Conservation (phyloP, 2,329 filamentous ascomycete genomes). For the Colletotrichum acutatum region DNA sequence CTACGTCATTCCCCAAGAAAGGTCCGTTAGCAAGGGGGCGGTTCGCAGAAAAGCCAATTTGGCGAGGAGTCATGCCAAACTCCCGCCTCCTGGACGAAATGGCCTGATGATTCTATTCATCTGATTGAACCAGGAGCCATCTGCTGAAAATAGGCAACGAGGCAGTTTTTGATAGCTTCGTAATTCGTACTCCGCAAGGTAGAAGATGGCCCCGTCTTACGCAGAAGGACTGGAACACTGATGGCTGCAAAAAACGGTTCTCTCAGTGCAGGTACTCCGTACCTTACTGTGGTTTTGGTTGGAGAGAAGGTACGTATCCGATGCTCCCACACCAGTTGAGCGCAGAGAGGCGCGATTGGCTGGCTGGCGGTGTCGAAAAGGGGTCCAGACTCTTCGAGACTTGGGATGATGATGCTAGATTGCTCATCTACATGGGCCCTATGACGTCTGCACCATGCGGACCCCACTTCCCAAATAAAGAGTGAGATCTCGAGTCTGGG, state of each 20-base stretch:
- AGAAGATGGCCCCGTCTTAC: too few species aligned
- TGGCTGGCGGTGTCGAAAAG: slow-evolving; percentile 2
- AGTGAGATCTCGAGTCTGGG: not conserved
- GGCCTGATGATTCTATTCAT: not conserved
- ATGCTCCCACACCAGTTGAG: slow-evolving; percentile 13
- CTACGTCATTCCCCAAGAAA: slow-evolving; percentile 31
- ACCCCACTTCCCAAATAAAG: slow-evolving; percentile 15
- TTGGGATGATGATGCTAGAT: slow-evolving; percentile 34
- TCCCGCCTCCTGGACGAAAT: not conserved
- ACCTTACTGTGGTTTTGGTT: too few species aligned
- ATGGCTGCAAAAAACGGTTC: not conserved
- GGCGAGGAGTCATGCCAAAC: not conserved
- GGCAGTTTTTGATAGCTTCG: not conserved
- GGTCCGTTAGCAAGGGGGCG: slow-evolving; percentile 12
- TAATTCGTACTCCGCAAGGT: too few species aligned
- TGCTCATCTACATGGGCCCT: slow-evolving; percentile 22
- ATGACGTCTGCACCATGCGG: slow-evolving; percentile 31
- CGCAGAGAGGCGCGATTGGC: slow-evolving; percentile 18
- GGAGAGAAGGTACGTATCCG: not conserved
- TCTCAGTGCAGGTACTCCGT: not conserved
- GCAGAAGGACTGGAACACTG: too few species aligned
- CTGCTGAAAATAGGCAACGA: not conserved
- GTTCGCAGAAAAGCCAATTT: slow-evolving; percentile 7
- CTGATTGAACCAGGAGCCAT: too few species aligned
- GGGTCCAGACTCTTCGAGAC: slow-evolving; percentile 33